A percentile compares a stretch with the other conserved stretches of the same genome.
Conservation (phyloP, 2,329 filamentous ascomycete genomes). For the Neonectria ditissima region DNA sequence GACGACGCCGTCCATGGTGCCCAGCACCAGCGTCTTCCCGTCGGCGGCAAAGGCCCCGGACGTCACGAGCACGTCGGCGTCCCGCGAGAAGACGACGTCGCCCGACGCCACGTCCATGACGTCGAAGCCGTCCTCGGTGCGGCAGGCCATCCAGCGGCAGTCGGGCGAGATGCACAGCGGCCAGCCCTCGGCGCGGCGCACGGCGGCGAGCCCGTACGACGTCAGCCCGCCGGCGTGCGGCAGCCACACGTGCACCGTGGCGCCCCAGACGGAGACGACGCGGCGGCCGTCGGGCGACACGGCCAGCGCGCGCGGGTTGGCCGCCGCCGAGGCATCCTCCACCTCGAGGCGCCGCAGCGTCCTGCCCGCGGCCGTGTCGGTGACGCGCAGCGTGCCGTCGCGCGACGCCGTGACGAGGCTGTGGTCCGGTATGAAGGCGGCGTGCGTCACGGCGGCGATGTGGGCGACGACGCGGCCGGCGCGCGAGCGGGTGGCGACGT, state of each 20-base stretch:
- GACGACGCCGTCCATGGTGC: constrained; percentile 50
- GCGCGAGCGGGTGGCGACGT: constrained; percentile 45
- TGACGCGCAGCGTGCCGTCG: constrained; percentile 55
- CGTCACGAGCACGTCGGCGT: constrained; percentile 47
- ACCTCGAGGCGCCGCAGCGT: constrained; percentile 55
- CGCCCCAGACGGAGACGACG: constrained; percentile 54
- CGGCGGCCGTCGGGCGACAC: constrained; percentile 50
- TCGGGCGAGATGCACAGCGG: constrained; percentile 55
- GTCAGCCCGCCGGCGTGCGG: constrained; percentile 48
- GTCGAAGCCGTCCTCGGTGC: constrained; percentile 57
- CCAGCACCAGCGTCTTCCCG: constrained; percentile 48
- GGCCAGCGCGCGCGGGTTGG: constrained; percentile 49
- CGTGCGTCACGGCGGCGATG: constrained; percentile 52
- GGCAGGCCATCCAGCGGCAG: constrained; percentile 52
- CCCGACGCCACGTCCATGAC: constrained; percentile 54
- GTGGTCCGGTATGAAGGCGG: constrained; percentile 49
- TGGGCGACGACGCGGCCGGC: constrained; percentile 51
- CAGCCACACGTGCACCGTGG: constrained; percentile 53
- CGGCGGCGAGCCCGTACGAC: constrained; percentile 51
- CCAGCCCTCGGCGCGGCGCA: constrained; percentile 54
- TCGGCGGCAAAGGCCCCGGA: constrained; percentile 51
- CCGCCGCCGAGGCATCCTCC: constrained; percentile 36
- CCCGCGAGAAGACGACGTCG: constrained; percentile 44
- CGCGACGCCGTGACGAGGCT: constrained; percentile 51
- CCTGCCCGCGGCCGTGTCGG: constrained; percentile 46